Evolutionary conservation across 2,329 filamentous ascomycete genomes (phyloP), one percentile per base, ranked within the genome.

Genomic region (Emmonsiellopsis sp.): DNA sequence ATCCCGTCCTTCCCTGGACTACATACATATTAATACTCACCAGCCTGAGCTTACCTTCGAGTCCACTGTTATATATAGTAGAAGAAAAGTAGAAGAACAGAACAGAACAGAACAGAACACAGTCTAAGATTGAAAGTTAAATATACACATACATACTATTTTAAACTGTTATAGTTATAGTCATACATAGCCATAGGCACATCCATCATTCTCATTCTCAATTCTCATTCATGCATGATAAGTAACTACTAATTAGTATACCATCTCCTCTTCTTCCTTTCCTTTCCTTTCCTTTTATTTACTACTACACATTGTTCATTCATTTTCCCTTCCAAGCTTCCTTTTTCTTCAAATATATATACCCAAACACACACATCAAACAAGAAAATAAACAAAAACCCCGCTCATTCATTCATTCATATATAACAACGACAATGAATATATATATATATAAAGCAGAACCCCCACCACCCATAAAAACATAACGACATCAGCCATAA

Each of bases 11-110:
- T 17, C 17, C 21, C 21, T 27, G 21, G 5, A 27, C 21, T 27
- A 3, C 17, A n/a, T n/a, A n/a, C n/a, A n/a, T n/a, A n/a, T n/a
- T n/a, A n/a, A n/a, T n/a, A n/a, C 21, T 27, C 21, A 5, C 21
- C 21, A 27, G 21, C 1, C 21, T 27, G 21, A 27, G 21, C 21
- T 27, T 27, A 27, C 21, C 21, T 27, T 27, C 21, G 5, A 27
- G 21, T 27, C 21, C 21, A 27, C 21, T 27, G 21, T 27, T 27
- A 2, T 49, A n/a, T 33, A 57, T 46, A 43, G 49, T 39, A 49
- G 31, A 45, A 56, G 53, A 51, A 51, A 58, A 42, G 43, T 40
- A 52, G 39, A 33, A 10, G 52, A 40, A 33, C 53, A 47, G 42
- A 40, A 46, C 37, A 47, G 42, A 40, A 46, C 37, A 49, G 13